Percentiles rank a stretch among this genome's conserved stretches.
Conservation (phyloP, 352 stramenopile genomes). For the Lagenidium sp. region DNA sequence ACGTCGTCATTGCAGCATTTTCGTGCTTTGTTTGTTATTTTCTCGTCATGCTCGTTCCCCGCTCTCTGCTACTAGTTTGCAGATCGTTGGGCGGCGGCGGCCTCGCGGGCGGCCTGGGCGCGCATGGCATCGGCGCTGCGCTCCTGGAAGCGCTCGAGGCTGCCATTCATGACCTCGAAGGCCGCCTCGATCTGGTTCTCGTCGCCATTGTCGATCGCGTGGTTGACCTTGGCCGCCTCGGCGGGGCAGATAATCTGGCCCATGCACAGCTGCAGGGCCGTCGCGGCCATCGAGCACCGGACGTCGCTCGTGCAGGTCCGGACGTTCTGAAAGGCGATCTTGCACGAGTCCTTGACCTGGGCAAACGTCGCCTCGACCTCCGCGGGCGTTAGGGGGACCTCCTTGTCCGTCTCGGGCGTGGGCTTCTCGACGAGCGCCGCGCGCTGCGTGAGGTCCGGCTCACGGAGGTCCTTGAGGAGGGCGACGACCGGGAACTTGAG, state of each 20-base stretch:
- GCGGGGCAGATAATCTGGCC: slow-evolving; percentile 72
- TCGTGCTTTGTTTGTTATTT: too few species aligned
- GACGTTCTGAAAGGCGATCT: slow-evolving; percentile 69
- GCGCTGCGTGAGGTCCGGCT: slow-evolving; percentile 36
- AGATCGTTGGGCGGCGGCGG: slow-evolving; percentile 13
- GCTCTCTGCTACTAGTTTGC: slow-evolving; percentile 28
- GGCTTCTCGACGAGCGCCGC: slow-evolving; percentile 37
- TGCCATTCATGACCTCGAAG: slow-evolving; percentile 68
- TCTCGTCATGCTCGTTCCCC: slow-evolving; percentile 10
- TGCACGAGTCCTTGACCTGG: slow-evolving; percentile 80
- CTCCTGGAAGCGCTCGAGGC: slow-evolving; percentile 76
- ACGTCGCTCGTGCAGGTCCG: slow-evolving; percentile 70
- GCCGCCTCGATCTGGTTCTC: slow-evolving; percentile 59
- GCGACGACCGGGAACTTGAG: slow-evolving; percentile 68
- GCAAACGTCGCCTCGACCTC: slow-evolving; percentile 77
- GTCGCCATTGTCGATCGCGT: slow-evolving; percentile 56
- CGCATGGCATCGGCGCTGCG: slow-evolving; percentile 62
- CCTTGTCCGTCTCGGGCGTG: slow-evolving; percentile 23
- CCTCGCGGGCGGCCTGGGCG: slow-evolving; percentile 64
- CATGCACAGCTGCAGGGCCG: slow-evolving; percentile 88
- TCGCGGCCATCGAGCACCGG: slow-evolving; percentile 76
- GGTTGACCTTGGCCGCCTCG: slow-evolving; percentile 54
- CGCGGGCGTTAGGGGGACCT: slow-evolving; percentile 37
- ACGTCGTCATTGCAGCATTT: too few species aligned
- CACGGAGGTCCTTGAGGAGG: slow-evolving; percentile 37